These are phyloP conservation scores for Sclerotinia trifoliorum DNA, from an alignment of 2,329 filamentous ascomycete genomes.

Conservation along the genomic window DNA sequence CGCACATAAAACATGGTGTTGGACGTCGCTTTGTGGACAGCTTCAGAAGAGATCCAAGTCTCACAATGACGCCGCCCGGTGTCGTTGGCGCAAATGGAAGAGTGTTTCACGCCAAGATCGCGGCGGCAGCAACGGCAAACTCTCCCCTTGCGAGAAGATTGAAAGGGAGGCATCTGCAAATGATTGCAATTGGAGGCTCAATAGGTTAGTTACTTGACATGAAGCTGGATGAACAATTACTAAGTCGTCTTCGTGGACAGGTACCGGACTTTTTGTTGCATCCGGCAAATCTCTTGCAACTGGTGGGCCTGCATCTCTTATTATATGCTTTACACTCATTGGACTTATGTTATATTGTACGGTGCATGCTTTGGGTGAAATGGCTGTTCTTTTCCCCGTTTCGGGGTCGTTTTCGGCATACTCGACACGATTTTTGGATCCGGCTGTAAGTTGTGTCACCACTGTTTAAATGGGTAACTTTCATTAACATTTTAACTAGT, in stretches of 20 bases:
- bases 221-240: not conserved
- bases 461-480: too few species aligned
- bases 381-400: conserved; percentile 86
- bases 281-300: conserved; percentile 68
- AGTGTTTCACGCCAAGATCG: conserved; percentile 62
- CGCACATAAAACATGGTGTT: conserved; percentile 27
- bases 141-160: conserved; percentile 73
- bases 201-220: conserved; percentile 57
- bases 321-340: conserved; percentile 76
- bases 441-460: conserved; percentile 49
- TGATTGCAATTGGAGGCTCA: conserved; percentile 95
- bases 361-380: conserved; percentile 85
- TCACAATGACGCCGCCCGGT: conserved; percentile 49
- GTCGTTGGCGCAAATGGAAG: conserved; percentile 34
- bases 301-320: conserved; percentile 74
- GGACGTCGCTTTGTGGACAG: conserved; percentile 32
- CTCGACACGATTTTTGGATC: conserved; percentile 88
- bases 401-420: conserved; percentile 90
- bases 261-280: conserved; percentile 83
- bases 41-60: conserved; percentile 41
- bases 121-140: conserved; percentile 62
- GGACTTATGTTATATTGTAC: conserved; percentile 90
- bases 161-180: conserved; percentile 85
- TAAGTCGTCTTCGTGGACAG: conserved; percentile 41
- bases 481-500: conserved; percentile 41